Conservation (phyloP, 805 yeast genomes). For the Phaffomyces antillensis region DNA sequence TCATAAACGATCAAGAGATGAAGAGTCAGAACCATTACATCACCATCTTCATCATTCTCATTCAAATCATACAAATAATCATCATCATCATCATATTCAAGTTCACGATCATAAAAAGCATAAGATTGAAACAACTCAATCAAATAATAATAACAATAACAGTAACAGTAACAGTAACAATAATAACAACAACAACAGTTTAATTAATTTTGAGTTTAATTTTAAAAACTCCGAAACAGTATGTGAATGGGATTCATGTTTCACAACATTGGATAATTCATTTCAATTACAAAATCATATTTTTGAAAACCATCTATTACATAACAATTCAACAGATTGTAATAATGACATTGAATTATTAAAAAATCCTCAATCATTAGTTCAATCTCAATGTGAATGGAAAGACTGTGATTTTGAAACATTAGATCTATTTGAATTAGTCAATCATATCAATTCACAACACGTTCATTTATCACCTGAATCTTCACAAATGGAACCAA, state of each 20-base stretch:
- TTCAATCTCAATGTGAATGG: slow-evolving; percentile 57
- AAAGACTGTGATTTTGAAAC: slow-evolving; percentile 56
- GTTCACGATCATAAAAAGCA: slow-evolving; percentile 26
- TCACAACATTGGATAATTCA: slow-evolving; percentile 31
- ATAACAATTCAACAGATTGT: slow-evolving; percentile 3
- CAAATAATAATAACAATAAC: neutral
- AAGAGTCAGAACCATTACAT: slow-evolving; percentile 10
- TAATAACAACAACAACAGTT: no score
- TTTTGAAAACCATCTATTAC: slow-evolving; percentile 38
- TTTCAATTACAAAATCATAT: slow-evolving; percentile 45
- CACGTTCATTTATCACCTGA: slow-evolving; percentile 25
- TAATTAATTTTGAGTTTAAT: slow-evolving; percentile 23
- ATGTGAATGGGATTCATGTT: slow-evolving; percentile 71
- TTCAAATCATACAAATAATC: slow-evolving; percentile 23
- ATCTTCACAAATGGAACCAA: neutral
- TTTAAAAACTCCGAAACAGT: slow-evolving; percentile 33
- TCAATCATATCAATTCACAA: slow-evolving; percentile 49
- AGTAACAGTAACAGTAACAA: no score
- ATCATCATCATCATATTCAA: slow-evolving; percentile 33
- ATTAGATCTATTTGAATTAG: slow-evolving; percentile 42
- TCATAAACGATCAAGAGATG: slow-evolving; percentile 13
- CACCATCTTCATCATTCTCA: slow-evolving; percentile 20
- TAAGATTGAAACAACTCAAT: neutral
- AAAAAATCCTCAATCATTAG: slow-evolving; percentile 1
- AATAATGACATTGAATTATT: slow-evolving; percentile 4